Conservation (phyloP, 805 yeast species). For the Ogataea haglerorum region DNA sequence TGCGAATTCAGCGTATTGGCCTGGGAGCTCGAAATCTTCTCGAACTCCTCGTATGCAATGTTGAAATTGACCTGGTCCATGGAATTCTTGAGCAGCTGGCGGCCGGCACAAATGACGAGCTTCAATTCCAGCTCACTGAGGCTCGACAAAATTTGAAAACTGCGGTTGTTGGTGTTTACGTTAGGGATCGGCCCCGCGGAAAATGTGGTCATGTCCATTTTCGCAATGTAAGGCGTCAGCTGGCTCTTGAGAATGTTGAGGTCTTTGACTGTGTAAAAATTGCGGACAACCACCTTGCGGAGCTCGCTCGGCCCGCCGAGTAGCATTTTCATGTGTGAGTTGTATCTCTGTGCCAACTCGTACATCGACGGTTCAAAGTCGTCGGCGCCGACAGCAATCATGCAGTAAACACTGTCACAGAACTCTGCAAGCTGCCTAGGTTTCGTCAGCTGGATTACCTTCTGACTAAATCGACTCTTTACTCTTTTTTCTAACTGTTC, state of each 20-base stretch:
- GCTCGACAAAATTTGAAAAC: constrained; percentile 28
- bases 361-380: constrained; percentile 20
- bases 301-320: constrained; percentile 33
- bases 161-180: constrained; percentile 11
- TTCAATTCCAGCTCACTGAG: constrained; percentile 72
- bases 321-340: constrained; percentile 33
- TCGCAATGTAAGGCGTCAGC: constrained; percentile 39
- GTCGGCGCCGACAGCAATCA: constrained; percentile 15
- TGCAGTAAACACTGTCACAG: constrained; percentile 39
- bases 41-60: constrained; percentile 68
- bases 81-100: constrained; percentile 60
- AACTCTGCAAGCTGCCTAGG: constrained; percentile 48
- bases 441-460: constrained; percentile 60
- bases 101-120: constrained; percentile 68
- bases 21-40: constrained; percentile 27
- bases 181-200: constrained; percentile 4
- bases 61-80: constrained; percentile 68
- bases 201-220: constrained; percentile 1
- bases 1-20: constrained; percentile 32
- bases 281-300: constrained; percentile 37
- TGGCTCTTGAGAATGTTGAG: constrained; percentile 46
- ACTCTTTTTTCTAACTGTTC: constrained; percentile 91
- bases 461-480: constrained; percentile 81
- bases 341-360: constrained; percentile 20
- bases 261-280: constrained; percentile 59